Base-by-base conservation (phyloP, 805 yeast genomes). In the Teunomyces atbi region DNA sequence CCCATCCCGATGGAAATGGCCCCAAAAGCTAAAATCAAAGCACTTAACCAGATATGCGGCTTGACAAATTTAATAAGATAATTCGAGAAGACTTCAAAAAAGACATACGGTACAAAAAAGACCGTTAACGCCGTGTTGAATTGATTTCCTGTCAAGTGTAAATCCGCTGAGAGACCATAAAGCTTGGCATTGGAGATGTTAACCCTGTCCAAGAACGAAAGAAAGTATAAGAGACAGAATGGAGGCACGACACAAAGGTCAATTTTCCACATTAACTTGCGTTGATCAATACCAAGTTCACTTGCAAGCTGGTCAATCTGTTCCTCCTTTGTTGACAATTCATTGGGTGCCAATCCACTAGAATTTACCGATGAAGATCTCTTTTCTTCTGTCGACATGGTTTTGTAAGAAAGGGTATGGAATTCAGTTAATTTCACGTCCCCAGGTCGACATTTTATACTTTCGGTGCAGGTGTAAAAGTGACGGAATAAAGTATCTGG, bases 161-260 rank as follows among this genome's bases (percentile, higher is more conserved):
- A 63, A 47, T 82, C 86, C 1, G 57, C 64, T 16, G 73, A 73
- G 71, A 88, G 70, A 10, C 89, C 89, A 58, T 86, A 86, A 45
- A 84, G 77, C 49, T 81, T 81, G 6, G 96, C 95, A 64, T 88
- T 87, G 26, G 91, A 81, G 50, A 88, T 85, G 62, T 88, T 88
- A 48, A 87, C 91, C 62, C 95, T 74, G 62, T 88, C 95, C 58
- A 88, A 67, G 59, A 87, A 88, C 1, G 92, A 84, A 50, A 87
- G 74, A 62, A 88, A 80, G 58, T 88, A 88, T 38, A 88, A 70
- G 23, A 86, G 57, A 58, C 89, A 81, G 53, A 88, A 84, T n/a
- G 89, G 82, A 4, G 91, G 89, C 23, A 86, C 83, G 33, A 87
- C 82, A 49, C 87, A 79, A 1, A 80, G 44, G 57, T 86, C 92